phyloP scores from a whole-genome alignment of 2,329 filamentous ascomycete genomes.

The Fusarium sp. region DNA sequence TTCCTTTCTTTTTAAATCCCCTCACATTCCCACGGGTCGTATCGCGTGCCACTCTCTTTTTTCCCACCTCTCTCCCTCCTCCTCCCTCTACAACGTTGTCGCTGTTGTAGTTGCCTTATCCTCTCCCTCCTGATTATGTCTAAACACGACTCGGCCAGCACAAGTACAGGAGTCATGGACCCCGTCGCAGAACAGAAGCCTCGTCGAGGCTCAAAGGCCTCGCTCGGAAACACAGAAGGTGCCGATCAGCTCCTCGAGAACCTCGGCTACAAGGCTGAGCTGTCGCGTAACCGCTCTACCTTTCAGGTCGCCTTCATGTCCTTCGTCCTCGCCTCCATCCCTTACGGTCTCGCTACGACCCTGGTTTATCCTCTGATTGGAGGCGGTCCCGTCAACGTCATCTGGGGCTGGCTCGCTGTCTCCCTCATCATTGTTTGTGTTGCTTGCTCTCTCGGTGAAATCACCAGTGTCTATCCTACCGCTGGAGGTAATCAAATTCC shows the following conservation, averaged over 20 bases:
- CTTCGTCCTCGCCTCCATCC: slow-evolving; percentile 22
- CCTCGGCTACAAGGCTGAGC: slow-evolving; percentile 14
- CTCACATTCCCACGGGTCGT: slow-evolving; percentile 3
- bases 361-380: slow-evolving; percentile 1
- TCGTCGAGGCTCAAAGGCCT: slow-evolving; percentile 43
- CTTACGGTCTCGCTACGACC: slow-evolving; percentile 14
- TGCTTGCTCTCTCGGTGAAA: slow-evolving; percentile 21
- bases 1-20: slow-evolving; percentile 28
- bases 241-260: slow-evolving; percentile 50
- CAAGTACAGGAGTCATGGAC: slow-evolving; percentile 33
- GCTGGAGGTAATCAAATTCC: slow-evolving; percentile 2
- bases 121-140: slow-evolving; percentile 12
- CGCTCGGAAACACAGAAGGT: slow-evolving; percentile 49
- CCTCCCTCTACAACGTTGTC: not conserved
- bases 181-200: slow-evolving; percentile 45
- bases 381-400: slow-evolving; percentile 18
- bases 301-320: slow-evolving; percentile 25
- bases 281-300: slow-evolving; percentile 14
- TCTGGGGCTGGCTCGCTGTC: slow-evolving; percentile 23
- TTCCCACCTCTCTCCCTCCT: not conserved
- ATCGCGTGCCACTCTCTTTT: not conserved
- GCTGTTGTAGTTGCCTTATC: not conserved
- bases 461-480: slow-evolving; percentile 20
- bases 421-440: slow-evolving; percentile 20
- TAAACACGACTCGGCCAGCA: slow-evolving; percentile 41